Evolutionary conservation across 2,329 filamentous ascomycete genomes (phyloP).

Genomic region (Escovopsis sp.): DNA sequence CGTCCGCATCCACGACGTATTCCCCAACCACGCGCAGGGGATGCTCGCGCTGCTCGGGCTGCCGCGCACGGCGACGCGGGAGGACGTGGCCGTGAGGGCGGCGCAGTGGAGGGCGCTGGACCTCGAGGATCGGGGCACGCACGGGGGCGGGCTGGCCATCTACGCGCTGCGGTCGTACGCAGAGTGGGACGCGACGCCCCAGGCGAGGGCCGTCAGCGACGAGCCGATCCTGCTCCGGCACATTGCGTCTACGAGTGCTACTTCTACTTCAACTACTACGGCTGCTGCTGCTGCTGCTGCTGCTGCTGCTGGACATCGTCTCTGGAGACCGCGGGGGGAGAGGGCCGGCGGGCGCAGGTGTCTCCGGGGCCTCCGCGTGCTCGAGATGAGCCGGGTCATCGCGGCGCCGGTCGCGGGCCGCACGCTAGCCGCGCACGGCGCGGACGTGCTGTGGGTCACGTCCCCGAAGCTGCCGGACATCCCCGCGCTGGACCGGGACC

Average conservation of each 20-base stretch:
- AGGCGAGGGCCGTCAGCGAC: conserved; percentile 27
- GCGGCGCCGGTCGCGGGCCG: conserved; percentile 54
- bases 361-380: conserved; percentile 48
- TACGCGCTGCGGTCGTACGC: conserved; percentile 33
- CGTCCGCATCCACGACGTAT: conserved; percentile 39
- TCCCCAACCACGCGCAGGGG: conserved; percentile 33
- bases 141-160: conserved; percentile 26
- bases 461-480: conserved; percentile 48
- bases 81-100: conserved; percentile 24
- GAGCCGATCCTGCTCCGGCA: conserved; percentile 31
- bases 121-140: conserved; percentile 30
- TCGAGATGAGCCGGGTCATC: conserved; percentile 60
- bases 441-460: conserved; percentile 55
- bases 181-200: conserved; percentile 36
- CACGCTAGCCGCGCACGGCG: conserved; percentile 55
- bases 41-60: conserved; percentile 29
- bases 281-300: too few relatives aligned
- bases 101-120: conserved; percentile 28
- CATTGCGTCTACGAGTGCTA: conserved; percentile 8
- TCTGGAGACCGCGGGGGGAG: too few relatives aligned
- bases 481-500: conserved; percentile 50
- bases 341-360: conserved; percentile 9
- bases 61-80: conserved; percentile 14
- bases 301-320: too few relatives aligned
- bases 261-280: too few relatives aligned